Evolutionary conservation across 1,284 basidiomycete species (phyloP).

Genomic region (Microbotryum intermedium): DNA sequence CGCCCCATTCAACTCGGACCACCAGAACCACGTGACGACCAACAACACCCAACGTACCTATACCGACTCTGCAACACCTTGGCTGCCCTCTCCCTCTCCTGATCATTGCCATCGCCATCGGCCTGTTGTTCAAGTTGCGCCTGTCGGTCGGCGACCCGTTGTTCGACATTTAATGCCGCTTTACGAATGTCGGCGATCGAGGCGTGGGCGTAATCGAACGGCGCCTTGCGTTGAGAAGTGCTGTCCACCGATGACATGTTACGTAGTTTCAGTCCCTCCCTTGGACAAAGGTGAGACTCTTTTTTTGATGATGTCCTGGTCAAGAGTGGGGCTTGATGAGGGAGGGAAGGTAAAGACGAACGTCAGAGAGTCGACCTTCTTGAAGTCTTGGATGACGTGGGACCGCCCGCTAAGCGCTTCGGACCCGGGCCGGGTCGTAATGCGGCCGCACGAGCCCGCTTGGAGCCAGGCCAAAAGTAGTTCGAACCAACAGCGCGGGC

Average conservation of each 20-base stretch:
- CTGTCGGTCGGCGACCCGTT: background rate
- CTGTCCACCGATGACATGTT: background rate
- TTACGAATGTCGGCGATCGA: constrained; percentile 11
- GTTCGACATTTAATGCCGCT: constrained; percentile 7
- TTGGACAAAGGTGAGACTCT: no score
- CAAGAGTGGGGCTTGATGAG: no score
- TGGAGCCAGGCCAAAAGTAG: background rate
- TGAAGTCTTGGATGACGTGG: no score
- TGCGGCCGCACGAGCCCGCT: no score
- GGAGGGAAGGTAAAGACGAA: no score
- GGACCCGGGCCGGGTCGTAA: no score
- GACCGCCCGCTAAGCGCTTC: no score
- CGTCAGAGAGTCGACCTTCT: no score
- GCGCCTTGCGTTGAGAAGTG: background rate
- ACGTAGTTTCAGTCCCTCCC: background rate
- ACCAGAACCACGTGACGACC: background rate
- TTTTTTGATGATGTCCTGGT: no score
- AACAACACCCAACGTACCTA: constrained; percentile 14
- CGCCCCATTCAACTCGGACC: background rate
- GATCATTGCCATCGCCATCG: background rate
- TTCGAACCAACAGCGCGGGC: no score
- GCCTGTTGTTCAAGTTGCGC: background rate
- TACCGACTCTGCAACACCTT: constrained; percentile 24
- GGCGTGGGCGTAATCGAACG: constrained; percentile 13
- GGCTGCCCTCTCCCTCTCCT: constrained; percentile 7